phyloP scores from a whole-genome alignment of 331 rosid species.

The Rhamnella rubrinervis region DNA sequence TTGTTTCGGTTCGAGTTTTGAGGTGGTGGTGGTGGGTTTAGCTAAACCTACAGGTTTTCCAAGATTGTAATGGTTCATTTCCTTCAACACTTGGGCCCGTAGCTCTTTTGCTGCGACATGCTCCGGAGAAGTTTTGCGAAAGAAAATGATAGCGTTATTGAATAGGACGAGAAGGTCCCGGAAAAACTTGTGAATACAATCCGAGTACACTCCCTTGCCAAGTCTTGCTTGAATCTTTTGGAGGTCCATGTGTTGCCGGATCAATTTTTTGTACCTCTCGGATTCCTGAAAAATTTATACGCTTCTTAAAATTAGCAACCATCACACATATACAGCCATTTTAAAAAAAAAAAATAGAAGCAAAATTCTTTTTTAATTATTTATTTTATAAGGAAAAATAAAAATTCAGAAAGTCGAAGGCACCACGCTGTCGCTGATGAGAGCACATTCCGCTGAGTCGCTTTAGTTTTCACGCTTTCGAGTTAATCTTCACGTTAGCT shows the following conservation, averaged over 20 bases:
- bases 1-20: constrained; percentile 19
- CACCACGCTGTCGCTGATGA: no score
- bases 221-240: constrained; percentile 34
- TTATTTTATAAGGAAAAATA: no score
- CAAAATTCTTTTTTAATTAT: no score
- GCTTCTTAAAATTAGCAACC: neutral
- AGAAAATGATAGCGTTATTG: constrained; percentile 46
- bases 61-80: constrained; percentile 28
- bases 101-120: constrained; percentile 39
- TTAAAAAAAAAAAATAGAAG: no score
- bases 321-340: neutral
- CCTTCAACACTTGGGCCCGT: constrained; percentile 34
- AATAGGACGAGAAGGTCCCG: constrained; percentile 50
- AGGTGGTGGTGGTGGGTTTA: neutral
- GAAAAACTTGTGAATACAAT: constrained; percentile 31
- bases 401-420: no score
- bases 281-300: constrained; percentile 40
- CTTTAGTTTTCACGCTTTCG: no score
- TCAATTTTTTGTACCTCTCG: constrained; percentile 38
- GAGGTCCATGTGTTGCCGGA: constrained; percentile 51
- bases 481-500: no score
- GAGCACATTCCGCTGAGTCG: no score
- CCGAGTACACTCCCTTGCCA: constrained; percentile 35
- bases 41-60: constrained; percentile 1
- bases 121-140: constrained; percentile 33